Conservation (phyloP, 495 filamentous ascomycete species). For the Aspergillus saccharolyticus region DNA sequence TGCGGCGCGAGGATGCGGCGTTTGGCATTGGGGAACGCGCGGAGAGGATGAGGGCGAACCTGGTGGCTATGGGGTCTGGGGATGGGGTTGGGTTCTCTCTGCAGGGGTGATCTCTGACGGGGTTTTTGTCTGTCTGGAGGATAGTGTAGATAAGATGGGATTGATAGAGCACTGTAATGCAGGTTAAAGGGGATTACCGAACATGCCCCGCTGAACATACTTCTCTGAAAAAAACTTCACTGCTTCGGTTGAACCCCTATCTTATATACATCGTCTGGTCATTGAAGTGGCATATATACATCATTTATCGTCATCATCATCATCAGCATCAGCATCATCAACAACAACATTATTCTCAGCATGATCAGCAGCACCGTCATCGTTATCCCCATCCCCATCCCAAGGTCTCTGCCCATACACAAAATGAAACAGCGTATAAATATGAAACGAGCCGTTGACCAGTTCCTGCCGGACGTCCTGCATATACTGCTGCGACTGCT, state of each 20-base stretch:
- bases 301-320: constrained; percentile 4
- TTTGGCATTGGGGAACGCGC: constrained; percentile 51
- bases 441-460: constrained; percentile 26
- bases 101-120: constrained; percentile 30
- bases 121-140: too few relatives aligned
- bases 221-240: too few relatives aligned
- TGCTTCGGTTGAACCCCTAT: background rate
- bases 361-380: background rate
- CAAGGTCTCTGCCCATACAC: constrained; percentile 38
- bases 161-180: too few relatives aligned
- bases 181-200: too few relatives aligned
- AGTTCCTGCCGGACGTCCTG: constrained; percentile 33
- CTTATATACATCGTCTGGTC: background rate
- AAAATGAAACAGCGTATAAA: constrained; percentile 35
- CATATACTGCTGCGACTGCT: constrained; percentile 32
- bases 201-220: too few relatives aligned
- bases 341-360: background rate
- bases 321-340: constrained; percentile 5
- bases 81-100: constrained; percentile 55
- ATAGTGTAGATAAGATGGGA: too few relatives aligned
- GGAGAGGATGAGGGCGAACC: constrained; percentile 46
- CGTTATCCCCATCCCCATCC: constrained; percentile 18
- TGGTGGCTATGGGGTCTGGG: constrained; percentile 57
- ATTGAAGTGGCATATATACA: background rate
- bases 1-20: constrained; percentile 45